Percentiles rank a stretch among this genome's conserved stretches.
Evolutionary conservation across 2,329 filamentous ascomycete species (phyloP).

Genomic region (Bipolaris zeicola): DNA sequence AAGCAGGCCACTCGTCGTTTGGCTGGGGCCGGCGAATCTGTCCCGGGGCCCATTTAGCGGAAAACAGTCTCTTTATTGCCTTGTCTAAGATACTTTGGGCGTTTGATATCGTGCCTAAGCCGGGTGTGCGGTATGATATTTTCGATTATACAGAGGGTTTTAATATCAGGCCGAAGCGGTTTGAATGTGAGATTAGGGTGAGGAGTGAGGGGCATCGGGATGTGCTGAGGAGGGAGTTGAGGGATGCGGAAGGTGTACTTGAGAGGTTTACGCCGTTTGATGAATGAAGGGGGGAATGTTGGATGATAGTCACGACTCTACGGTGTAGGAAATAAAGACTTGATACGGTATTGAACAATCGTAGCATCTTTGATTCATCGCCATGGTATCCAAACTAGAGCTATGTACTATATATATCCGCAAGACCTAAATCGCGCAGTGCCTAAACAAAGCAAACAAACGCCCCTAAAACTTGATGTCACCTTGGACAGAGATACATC

Average conservation of each 20-base stretch:
- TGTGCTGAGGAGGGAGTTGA: conserved; percentile 40
- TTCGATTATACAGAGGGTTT: conserved; percentile 51
- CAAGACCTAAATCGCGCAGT: not conserved
- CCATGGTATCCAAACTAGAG: no score
- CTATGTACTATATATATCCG: no score
- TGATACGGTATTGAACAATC: no score
- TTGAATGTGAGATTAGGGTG: conserved; percentile 42
- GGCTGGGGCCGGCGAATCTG: conserved; percentile 45
- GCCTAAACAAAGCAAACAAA: not conserved
- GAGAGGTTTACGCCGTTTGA: conserved; percentile 45
- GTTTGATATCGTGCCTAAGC: conserved; percentile 41
- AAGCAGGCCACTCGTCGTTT: conserved; percentile 43
- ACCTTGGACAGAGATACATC: not conserved
- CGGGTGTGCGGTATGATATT: conserved; percentile 45
- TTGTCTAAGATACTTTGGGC: conserved; percentile 44
- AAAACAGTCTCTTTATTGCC: conserved; percentile 42
- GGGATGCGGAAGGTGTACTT: conserved; percentile 38
- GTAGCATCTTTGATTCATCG: no score
- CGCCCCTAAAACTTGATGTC: not conserved
- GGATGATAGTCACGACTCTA: no score
- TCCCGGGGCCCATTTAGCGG: conserved; percentile 39
- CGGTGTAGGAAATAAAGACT: no score
- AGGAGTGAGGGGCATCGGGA: conserved; percentile 39
- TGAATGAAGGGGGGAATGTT: not conserved
- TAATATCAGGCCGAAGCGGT: conserved; percentile 47